A percentile compares a stretch with the other conserved stretches of the same genome.
Evolutionary conservation across 495 filamentous ascomycete genomes (phyloP).

Genomic region (Aspergillus haitiensis): DNA sequence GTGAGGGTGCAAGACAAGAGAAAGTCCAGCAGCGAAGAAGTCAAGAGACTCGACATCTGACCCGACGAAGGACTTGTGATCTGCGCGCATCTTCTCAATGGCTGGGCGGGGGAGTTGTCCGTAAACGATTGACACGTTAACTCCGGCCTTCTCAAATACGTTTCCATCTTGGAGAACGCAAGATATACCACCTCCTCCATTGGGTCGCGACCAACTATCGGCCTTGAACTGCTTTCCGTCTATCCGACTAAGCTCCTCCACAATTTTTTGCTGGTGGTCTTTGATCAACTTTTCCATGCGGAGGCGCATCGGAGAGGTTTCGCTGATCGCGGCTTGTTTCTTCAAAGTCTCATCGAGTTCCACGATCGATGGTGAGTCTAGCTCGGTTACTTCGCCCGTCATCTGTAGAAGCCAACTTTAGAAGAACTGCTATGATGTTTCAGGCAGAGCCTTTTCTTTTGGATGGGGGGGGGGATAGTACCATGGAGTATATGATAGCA

Average conservation of each 20-base stretch:
- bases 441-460: too few species aligned
- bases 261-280: conserved; percentile 83
- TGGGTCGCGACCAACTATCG: conserved; percentile 85
- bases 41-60: conserved; percentile 73
- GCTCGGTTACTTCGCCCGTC: conserved; percentile 51
- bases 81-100: conserved; percentile 88
- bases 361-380: conserved; percentile 59
- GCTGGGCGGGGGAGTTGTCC: conserved; percentile 85
- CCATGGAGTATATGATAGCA: conserved; percentile 68
- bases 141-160: conserved; percentile 97
- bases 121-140: conserved; percentile 93
- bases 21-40: conserved; percentile 94
- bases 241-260: conserved; percentile 72
- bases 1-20: conserved; percentile 84
- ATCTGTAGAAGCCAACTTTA: conserved; percentile 34
- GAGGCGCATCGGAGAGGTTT: conserved; percentile 88
- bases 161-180: conserved; percentile 95
- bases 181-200: conserved; percentile 82
- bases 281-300: conserved; percentile 97
- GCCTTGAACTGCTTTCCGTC: conserved; percentile 78
- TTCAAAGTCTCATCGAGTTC: conserved; percentile 50
- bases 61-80: conserved; percentile 85
- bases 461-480: conserved; percentile 31
- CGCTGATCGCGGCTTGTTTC: conserved; percentile 42
- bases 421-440: not conserved